A percentile compares a stretch with the other conserved stretches of the same genome.
Evolutionary conservation across 2,329 filamentous ascomycete species (phyloP).

Genomic region (Fusarium incarnatum): DNA sequence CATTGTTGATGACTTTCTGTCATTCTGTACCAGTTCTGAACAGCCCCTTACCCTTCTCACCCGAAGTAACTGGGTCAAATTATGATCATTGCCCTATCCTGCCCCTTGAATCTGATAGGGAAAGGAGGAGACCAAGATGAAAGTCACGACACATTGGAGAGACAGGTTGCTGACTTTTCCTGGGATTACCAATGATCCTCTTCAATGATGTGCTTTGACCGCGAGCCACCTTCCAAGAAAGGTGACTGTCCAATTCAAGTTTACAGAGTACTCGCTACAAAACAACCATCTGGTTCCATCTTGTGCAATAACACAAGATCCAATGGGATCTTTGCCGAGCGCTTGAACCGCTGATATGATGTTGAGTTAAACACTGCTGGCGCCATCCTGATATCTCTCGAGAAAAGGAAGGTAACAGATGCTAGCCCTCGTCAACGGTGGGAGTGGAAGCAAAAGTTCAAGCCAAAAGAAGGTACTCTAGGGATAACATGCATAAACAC

Average conservation of each 20-base stretch:
- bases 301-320: not conserved
- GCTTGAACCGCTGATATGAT: not conserved
- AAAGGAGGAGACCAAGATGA: not conserved
- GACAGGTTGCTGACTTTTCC: not conserved
- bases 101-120: not conserved
- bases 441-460: not conserved
- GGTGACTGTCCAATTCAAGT: not conserved
- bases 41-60: not conserved
- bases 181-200: not conserved
- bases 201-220: not conserved
- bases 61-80: too few relatives aligned
- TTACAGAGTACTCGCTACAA: not conserved
- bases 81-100: not conserved
- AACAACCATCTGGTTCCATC: not conserved
- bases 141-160: not conserved
- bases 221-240: not conserved
- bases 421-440: not conserved
- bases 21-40: not conserved
- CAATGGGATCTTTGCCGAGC: not conserved
- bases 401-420: constrained; percentile 24
- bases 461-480: not conserved
- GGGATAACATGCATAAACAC: not conserved
- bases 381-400: not conserved
- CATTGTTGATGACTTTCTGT: not conserved
- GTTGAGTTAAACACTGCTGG: not conserved